A percentile compares a stretch with the other conserved stretches of the same genome.
phyloP scores from a whole-genome alignment of 2,329 filamentous ascomycete genomes.

The Fusarium decemcellulare region DNA sequence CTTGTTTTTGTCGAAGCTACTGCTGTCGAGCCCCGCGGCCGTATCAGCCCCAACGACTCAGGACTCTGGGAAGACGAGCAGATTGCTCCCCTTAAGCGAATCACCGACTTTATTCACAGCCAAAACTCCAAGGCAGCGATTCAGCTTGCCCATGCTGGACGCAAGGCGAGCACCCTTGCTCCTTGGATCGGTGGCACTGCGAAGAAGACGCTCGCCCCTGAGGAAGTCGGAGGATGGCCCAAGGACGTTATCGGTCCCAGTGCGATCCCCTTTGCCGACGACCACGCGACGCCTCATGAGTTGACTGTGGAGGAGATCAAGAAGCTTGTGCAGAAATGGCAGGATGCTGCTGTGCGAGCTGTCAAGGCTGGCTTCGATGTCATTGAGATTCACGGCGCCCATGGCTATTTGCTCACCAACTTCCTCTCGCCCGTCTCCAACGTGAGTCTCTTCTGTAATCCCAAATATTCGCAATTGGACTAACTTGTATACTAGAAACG shows the following conservation, averaged over 20 bases:
- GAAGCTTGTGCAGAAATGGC: conserved; percentile 73
- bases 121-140: conserved; percentile 84
- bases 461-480: not conserved
- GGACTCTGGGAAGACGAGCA: conserved; percentile 91
- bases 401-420: conserved; percentile 77
- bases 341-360: conserved; percentile 69
- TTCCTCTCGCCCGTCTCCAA: conserved; percentile 75
- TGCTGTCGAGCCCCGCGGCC: conserved; percentile 79
- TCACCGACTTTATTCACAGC: conserved; percentile 84
- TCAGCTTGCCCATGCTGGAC: conserved; percentile 86
- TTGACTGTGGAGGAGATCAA: conserved; percentile 80
- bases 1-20: conserved; percentile 86
- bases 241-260: conserved; percentile 67
- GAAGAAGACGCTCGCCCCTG: conserved; percentile 66
- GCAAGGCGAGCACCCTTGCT: conserved; percentile 73
- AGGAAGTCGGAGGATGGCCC: conserved; percentile 69
- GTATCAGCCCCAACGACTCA: conserved; percentile 85
- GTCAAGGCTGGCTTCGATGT: conserved; percentile 81
- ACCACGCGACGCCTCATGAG: conserved; percentile 74
- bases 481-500: conserved; percentile 58
- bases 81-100: conserved; percentile 77
- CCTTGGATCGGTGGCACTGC: conserved; percentile 72
- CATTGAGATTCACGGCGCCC: conserved; percentile 77
- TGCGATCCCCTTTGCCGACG: conserved; percentile 71
- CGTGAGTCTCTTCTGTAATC: conserved; percentile 47